Percentiles rank a stretch among this genome's conserved stretches.
phyloP scores from a whole-genome alignment of 495 filamentous ascomycete species.

The Rhypophila decipiens region DNA sequence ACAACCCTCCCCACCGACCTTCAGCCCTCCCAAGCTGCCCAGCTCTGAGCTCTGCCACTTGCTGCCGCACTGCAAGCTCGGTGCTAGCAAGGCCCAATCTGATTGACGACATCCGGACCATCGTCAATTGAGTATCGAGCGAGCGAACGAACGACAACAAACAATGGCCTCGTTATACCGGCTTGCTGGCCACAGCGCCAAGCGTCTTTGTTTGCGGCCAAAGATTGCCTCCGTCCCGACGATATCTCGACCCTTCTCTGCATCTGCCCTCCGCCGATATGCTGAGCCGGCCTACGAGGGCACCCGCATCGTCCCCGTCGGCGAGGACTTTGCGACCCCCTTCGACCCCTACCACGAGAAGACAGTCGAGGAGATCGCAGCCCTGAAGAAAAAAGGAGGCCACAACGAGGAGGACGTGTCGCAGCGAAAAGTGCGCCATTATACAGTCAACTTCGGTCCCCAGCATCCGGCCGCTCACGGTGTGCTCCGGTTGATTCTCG shows the following conservation, averaged over 20 bases:
- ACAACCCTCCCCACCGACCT: constrained; percentile 6
- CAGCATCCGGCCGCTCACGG: constrained; percentile 99
- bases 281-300: constrained; percentile 53
- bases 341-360: constrained; percentile 34
- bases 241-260: constrained; percentile 51
- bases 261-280: constrained; percentile 56
- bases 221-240: constrained; percentile 9
- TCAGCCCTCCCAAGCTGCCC: no score
- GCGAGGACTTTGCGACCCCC: constrained; percentile 53
- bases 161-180: constrained; percentile 46
- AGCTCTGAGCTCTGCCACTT: neutral
- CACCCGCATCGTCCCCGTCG: constrained; percentile 62
- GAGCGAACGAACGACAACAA: neutral
- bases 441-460: constrained; percentile 99
- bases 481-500: constrained; percentile 94
- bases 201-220: constrained; percentile 42
- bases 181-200: constrained; percentile 50
- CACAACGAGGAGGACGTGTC: constrained; percentile 39
- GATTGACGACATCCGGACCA: constrained; percentile 10
- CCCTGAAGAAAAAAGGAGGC: constrained; percentile 37
- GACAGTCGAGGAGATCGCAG: constrained; percentile 20
- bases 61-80: constrained; percentile 7
- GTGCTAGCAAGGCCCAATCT: no score
- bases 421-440: constrained; percentile 90
- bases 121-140: neutral